Evolutionary conservation across 2,329 filamentous ascomycete species (phyloP), one percentile per base, ranked within the genome.

Genomic region (Colletotrichum sp.): DNA sequence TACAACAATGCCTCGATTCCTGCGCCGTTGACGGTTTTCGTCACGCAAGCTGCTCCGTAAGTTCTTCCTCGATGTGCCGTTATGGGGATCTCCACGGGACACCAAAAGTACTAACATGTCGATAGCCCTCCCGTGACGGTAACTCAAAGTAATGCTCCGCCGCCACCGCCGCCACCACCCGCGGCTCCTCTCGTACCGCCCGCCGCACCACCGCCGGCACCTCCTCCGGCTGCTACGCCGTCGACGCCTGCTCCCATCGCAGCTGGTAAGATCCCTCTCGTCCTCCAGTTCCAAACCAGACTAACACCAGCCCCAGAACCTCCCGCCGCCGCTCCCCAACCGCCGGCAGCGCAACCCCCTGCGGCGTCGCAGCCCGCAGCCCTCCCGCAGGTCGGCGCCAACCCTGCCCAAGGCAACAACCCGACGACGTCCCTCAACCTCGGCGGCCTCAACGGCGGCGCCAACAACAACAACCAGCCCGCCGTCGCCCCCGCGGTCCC

Each of bases 371-470:
- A 64, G 43, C 61, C 60, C 67, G 67, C 30, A 36, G 57, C 61
- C 24, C 38, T 24, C 71, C 78, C 76, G 67, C 26, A 21, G n/a
- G 43, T 64, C 7, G 63, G 67, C 24, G 73, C 63, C 64, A 67
- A 57, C 16, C 78, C 55, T 68, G 77, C 77, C 64, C 76, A 77
- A 6, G 61, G 52, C 66, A 75, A 74, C 67, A 82, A 72, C 16
- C 58, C 75, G 13, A 58, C 66, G 55, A 57, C 61, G 24, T 76
- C 75, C 2, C 21, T 82, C 78, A 72, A 78, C 77, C 69, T 82
- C 72, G 78, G 82, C 77, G 65, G 79, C 67, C 68, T 73, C 67
- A 55, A 65, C 66, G 57, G 71, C n/a, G 58, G 76, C 18, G 78
- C 72, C 7, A 7, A 6, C 43, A 52, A 21, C 43, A 52, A 52